Base-by-base conservation (phyloP, 192 early-diverging fungal species). In the Coemansia nantahalensis region DNA sequence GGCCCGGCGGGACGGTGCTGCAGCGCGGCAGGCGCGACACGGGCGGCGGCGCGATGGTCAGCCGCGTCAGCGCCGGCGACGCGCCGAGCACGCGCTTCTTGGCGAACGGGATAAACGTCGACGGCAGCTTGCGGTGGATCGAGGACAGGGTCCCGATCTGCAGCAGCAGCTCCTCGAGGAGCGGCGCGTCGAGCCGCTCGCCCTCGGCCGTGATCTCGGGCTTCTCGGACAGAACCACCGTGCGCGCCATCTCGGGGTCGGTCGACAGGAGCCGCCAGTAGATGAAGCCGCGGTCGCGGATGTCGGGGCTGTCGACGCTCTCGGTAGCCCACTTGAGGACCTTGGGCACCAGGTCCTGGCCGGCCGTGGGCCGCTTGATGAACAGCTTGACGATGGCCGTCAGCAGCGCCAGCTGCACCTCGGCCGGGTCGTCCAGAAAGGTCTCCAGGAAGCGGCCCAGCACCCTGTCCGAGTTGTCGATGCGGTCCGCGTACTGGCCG, bases 191-290 rank as follows among this genome's bases (percentile, higher is more conserved):
- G 48, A 99, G 79, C 48, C 91, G 90, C 59, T 99, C 94, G 40
- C 90, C 90, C 66, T 98, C 93, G 19, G 90, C 90, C 9, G 91
- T 88, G 44, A 99, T 98, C 45, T 89, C 80, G 12, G 95, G 94
- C 58, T 93, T 97, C 36, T 96, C 93, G 10, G 88, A 86, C 15
- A 99, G 75, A 13, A 99, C 87, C 17, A 99, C 84, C 0, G 89
- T 80, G 38, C 67, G 67, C 30, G 65, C 67, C 62, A 77, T 65
- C 33, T 87, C 87, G 13, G 93, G 93, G 61, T 98, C 92, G 1
- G 95, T 94, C 11, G 93, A 95, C 16, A 99, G 72, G 49, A 99
- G 68, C 15, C 97, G 79, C 95, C 97, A 98, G 75, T 98, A 98
- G 57, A 99, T 94, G 50, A 92, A 98, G 6, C 92, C 97, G 38